Conservation (phyloP, 2,329 filamentous ascomycete species). For the Botryotinia convoluta region DNA sequence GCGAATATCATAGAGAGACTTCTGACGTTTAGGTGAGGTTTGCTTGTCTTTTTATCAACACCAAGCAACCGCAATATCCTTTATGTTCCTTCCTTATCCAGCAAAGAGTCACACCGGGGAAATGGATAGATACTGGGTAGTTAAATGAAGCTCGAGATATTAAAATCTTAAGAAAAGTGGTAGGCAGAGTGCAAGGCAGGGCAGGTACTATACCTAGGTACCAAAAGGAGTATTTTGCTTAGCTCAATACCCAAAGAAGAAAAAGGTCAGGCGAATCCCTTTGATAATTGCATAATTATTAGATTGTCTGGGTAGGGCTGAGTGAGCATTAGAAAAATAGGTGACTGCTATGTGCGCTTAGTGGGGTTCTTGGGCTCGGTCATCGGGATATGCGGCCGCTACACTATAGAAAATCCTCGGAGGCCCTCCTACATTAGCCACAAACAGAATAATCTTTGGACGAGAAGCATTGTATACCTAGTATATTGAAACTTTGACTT, state of each 20-base stretch:
- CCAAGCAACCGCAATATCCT: neutral
- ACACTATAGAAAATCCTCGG: neutral
- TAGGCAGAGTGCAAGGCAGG: neutral
- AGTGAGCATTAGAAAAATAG: neutral
- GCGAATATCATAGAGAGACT: neutral
- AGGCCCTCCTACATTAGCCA: neutral
- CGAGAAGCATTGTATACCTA: neutral
- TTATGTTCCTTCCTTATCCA: neutral
- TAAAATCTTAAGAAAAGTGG: neutral
- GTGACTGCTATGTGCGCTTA: neutral
- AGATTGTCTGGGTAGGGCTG: neutral
- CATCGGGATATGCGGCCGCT: conserved; percentile 8
- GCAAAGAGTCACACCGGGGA: neutral
- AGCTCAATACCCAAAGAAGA: neutral
- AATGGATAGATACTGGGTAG: neutral
- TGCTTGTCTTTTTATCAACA: neutral
- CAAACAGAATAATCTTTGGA: neutral
- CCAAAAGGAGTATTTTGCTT: neutral
- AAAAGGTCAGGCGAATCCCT: neutral
- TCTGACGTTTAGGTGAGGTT: neutral
- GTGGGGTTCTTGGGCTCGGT: neutral
- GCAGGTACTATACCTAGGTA: neutral
- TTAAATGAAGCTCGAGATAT: neutral
- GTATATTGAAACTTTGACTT: neutral
- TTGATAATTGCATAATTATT: neutral